phyloP scores from a whole-genome alignment of 352 stramenopile genomes.

The Phytopythium cucurbitacearum region DNA sequence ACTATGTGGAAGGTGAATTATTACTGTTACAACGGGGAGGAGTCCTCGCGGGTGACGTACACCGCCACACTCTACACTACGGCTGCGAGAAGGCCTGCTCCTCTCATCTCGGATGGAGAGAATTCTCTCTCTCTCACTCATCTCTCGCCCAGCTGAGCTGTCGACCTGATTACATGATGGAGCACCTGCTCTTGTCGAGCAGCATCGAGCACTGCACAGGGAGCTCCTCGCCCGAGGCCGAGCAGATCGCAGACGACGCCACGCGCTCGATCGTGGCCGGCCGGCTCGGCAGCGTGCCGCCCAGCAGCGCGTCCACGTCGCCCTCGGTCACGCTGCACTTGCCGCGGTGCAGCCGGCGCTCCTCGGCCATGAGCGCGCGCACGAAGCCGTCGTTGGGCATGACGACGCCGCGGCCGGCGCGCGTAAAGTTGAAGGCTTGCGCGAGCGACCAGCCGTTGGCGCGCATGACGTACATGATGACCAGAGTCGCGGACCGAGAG shows the following conservation, averaged over 20 bases:
- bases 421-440: slow-evolving; percentile 54
- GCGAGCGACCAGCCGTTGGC: slow-evolving; percentile 47
- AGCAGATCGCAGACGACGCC: slow-evolving; percentile 1
- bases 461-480: slow-evolving; percentile 71
- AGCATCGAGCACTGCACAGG: slow-evolving; percentile 3
- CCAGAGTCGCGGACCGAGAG: slow-evolving; percentile 61
- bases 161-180: slow-evolving; percentile 2
- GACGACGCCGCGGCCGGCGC: slow-evolving; percentile 39
- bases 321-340: slow-evolving; percentile 40
- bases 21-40: too few species aligned
- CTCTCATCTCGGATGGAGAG: too few species aligned
- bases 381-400: slow-evolving; percentile 67
- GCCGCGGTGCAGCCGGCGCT: slow-evolving; percentile 36
- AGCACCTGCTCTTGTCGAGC: not conserved
- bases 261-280: slow-evolving; percentile 12
- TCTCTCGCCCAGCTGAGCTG: not conserved
- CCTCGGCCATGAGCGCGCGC: slow-evolving; percentile 36
- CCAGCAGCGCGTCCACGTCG: slow-evolving; percentile 54
- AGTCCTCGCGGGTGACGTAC: too few species aligned
- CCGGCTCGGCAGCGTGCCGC: slow-evolving; percentile 22
- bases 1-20: too few species aligned
- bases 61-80: too few species aligned
- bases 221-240: slow-evolving; percentile 1
- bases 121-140: not conserved
- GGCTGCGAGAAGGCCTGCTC: too few species aligned